Evolutionary conservation across 768 basidiomycete species (phyloP), one percentile per base, ranked within the genome.

Genomic region (Tulasnella sp.): DNA sequence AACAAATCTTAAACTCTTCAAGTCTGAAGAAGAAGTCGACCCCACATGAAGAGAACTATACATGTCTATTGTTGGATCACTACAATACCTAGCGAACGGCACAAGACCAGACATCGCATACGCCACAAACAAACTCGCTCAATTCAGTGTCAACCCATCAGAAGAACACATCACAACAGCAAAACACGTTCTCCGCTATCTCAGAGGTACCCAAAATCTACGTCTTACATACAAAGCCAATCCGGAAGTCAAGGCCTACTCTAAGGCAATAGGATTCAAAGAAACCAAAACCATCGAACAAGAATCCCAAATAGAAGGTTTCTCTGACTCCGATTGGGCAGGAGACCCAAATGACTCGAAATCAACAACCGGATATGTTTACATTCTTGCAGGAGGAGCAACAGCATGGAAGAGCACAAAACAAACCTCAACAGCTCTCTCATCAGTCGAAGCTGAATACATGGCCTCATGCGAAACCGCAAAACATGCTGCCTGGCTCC

Each of bases 241-340:
- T 38, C 31, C 46, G 8, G 44, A 46, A 10, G 39, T 48, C 19
- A 27, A 58, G 39, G 36, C 40, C n/a, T 38, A 39, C 24, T 21
- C 56, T 46, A 21, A 42, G 44, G 40, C 77, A 36, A 8, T 34
- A 8, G 56, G 34, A 46, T 34, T 73, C 27, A 44, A n/a, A 34
- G 16, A n/a, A n/a, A n/a, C n/a, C n/a, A n/a, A 79, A 80, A 40
- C 40, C 40, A 40, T 12, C 40, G 12, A 5, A 12, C 6, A 40
- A 12, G 40, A n/a, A n/a, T n/a, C n/a, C n/a, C n/a, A 5, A 12
- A 12, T 5, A 40, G 40, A 40, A 40, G 40, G 6, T 12, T 71
- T 39, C 73, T 12, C n/a, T 74, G 86, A 87, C 78, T 82, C 86
- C 0, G 86, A 86, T 81, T 85, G 81, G 83, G 86, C 82, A 27